Evolutionary conservation across 495 filamentous ascomycete species (phyloP), one percentile per base, ranked within the genome.

Genomic region (Viridothelium virens): DNA sequence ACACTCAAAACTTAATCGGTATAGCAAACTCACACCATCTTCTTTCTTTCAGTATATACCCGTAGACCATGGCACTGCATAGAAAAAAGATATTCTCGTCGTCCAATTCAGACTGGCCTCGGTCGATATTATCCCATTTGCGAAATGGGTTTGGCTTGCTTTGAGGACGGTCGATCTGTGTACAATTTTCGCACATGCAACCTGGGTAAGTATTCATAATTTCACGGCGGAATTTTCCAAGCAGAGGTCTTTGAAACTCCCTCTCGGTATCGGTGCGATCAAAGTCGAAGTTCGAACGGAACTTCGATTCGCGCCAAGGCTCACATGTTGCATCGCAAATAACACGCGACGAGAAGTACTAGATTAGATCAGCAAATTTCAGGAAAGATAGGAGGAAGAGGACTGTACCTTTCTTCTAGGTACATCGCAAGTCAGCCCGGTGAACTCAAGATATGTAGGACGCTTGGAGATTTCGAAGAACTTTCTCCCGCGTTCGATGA

Each of bases 331-430:
- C 48, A 53, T 53, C 48, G 48, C 48, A 53, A 11, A 53, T 53
- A 18, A 11, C 14, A 16, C 48, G 48, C 25, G 48, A 5, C 14
- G 48, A 11, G 7, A 18, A 5, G 25, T 53, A 53, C 48, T 88
- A 11, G 87, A 86, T 62, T 89, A 85, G 44, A 93, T 87, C 0
- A 86, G 85, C 64, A 87, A 90, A 71, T 95, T 86, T 14, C 84
- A 96, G 95, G 68, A 94, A 85, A 61, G 91, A 85, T 38, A 89
- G 89, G 69, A 93, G 92, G 77, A 93, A 88, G 65, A 90, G 91
- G 77, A 94, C 85, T 74, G 92, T 25, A 94, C 76, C 86, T 66
- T 85, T 84, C 79, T 90, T 90, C 76, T 89, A 93, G 94, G 71
- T 92, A 87, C 80, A 91, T 89, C 18, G 91, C 90, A 66, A 85